Evolutionary conservation across 2,329 filamentous ascomycete genomes (phyloP).

Genomic region (Ascocoryne sarcoides): DNA sequence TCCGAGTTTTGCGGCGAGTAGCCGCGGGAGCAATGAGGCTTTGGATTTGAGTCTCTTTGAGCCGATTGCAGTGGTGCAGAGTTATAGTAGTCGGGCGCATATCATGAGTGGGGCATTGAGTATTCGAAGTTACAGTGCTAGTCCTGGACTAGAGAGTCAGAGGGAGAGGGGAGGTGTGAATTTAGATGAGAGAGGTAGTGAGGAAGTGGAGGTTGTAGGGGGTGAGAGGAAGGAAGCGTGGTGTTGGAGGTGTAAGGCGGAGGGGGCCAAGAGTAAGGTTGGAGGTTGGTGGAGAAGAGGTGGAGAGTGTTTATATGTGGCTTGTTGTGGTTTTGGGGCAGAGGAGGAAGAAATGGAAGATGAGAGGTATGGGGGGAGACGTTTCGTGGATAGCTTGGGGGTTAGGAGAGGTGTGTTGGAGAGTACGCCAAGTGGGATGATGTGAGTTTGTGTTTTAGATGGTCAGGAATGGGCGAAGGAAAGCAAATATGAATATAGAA

Average conservation of each 20-base stretch:
- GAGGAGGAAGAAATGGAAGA: not conserved
- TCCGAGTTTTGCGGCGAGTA: not conserved
- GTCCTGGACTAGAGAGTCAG: not conserved
- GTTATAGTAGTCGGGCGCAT: not conserved
- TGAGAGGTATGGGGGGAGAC: not conserved
- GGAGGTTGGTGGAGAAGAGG: constrained; percentile 16
- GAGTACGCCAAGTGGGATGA: not conserved
- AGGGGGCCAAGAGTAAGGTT: constrained; percentile 16
- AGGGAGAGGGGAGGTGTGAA: not conserved
- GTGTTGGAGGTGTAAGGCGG: constrained; percentile 23
- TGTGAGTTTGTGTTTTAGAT: not conserved
- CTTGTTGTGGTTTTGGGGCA: constrained; percentile 21
- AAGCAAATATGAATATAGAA: too few species aligned
- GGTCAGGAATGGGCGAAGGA: too few species aligned
- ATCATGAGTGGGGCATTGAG: not conserved
- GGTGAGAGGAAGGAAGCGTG: constrained; percentile 3
- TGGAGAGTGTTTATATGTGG: constrained; percentile 16
- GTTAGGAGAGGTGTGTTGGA: not conserved
- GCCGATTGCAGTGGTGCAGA: not conserved
- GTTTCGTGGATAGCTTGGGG: not conserved
- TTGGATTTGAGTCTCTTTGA: not conserved
- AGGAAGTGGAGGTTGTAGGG: not conserved
- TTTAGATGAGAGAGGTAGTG: not conserved
- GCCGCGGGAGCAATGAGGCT: not conserved
- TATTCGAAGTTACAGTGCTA: not conserved